Conservation (phyloP, 106 monocot species). For the Posidonia australis region DNA sequence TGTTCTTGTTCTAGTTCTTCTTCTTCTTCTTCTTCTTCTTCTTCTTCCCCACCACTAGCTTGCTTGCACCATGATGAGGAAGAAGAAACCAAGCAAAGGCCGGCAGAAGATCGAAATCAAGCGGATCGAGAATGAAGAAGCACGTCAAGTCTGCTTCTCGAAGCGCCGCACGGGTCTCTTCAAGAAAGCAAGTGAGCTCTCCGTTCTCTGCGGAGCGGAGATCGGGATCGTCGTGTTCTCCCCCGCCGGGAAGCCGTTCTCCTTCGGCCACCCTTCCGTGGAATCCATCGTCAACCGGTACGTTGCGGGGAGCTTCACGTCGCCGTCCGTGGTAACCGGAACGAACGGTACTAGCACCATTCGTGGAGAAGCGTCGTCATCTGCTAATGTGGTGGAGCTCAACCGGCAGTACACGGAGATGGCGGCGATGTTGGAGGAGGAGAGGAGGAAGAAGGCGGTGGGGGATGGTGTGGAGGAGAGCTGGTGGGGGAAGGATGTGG, state of each 20-base stretch:
- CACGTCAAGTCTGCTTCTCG: conserved; percentile 12
- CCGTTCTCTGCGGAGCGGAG: conserved; percentile 13
- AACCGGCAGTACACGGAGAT: neutral
- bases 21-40: too few relatives aligned
- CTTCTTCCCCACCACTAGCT: too few relatives aligned
- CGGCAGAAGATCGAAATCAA: conserved; percentile 15
- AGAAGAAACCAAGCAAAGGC: neutral
- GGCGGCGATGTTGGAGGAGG: conserved; percentile 3
- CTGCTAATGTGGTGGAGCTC: neutral
- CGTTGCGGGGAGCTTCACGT: neutral
- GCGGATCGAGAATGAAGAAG: conserved; percentile 1
- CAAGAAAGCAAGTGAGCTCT: conserved; percentile 20
- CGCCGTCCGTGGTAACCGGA: neutral
- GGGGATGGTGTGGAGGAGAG: too few relatives aligned
- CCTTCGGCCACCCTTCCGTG: conserved; percentile 15
- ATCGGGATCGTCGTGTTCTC: conserved; percentile 15
- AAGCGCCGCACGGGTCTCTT: conserved; percentile 10
- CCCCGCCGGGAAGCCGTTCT: conserved; percentile 16
- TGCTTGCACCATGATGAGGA: neutral
- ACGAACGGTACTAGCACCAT: neutral
- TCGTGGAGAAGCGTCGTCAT: neutral
- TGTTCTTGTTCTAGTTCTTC: too few relatives aligned
- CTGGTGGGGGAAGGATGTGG: neutral
- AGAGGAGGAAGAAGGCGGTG: neutral
- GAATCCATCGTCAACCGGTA: conserved; percentile 8